These are phyloP conservation scores for Linderina pennispora DNA, from an alignment of 192 early-diverging fungal genomes.

Conservation along the genomic window DNA sequence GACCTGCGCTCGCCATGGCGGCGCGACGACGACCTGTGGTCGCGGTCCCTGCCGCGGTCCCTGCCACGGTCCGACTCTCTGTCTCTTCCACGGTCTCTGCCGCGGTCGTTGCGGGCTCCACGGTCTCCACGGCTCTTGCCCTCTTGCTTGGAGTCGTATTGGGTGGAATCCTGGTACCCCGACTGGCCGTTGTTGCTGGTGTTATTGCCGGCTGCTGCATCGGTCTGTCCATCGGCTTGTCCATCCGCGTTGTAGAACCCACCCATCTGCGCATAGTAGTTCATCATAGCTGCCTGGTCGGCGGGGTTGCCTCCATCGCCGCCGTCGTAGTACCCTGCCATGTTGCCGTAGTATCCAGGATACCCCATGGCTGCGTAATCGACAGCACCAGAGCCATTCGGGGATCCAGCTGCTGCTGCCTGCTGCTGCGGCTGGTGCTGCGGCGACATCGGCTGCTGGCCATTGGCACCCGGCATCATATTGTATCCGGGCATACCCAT, in stretches of 20 bases:
- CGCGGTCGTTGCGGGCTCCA: slow-evolving; percentile 3
- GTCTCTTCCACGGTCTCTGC: no score
- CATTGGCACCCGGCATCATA: slow-evolving; percentile 11
- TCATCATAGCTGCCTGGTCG: slow-evolving; percentile 32
- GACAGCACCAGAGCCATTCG: background rate
- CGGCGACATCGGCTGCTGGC: no score
- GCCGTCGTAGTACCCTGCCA: slow-evolving; percentile 22
- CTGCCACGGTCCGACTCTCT: no score
- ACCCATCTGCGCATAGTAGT: no score
- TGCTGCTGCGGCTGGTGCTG: slow-evolving; percentile 3
- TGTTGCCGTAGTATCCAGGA: slow-evolving; percentile 24
- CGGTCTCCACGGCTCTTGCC: slow-evolving; percentile 8
- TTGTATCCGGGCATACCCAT: slow-evolving; percentile 18
- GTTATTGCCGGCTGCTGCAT: background rate
- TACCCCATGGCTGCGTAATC: slow-evolving; percentile 32
- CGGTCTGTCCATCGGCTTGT: slow-evolving; percentile 17
- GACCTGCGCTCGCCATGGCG: slow-evolving; percentile 26
- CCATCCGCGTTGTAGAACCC: slow-evolving; percentile 28
- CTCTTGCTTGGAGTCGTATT: slow-evolving; percentile 1
- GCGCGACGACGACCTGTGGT: slow-evolving; percentile 28
- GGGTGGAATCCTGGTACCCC: background rate
- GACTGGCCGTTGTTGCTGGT: background rate
- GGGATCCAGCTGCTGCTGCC: no score
- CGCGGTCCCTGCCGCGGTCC: slow-evolving; percentile 14
- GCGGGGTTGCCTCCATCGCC: slow-evolving; percentile 13